Percentiles rank a stretch among this genome's conserved stretches.
Evolutionary conservation across 2,329 filamentous ascomycete species (phyloP).

Genomic region (Plenodomus biglobosus): DNA sequence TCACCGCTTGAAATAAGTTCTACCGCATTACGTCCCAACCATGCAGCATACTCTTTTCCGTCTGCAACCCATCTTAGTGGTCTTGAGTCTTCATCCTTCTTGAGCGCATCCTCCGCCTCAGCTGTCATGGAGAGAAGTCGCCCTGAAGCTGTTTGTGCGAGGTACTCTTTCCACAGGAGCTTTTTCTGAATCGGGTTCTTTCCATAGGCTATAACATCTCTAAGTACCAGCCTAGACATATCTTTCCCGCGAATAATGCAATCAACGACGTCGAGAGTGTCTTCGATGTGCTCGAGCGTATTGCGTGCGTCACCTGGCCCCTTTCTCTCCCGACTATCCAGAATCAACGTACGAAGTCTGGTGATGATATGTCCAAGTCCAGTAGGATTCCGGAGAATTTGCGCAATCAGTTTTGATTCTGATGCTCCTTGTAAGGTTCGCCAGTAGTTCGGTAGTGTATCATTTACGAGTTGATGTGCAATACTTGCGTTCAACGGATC

Average conservation of each 20-base stretch:
- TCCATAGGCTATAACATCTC: slow-evolving; percentile 47
- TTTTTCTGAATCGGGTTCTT: slow-evolving; percentile 50
- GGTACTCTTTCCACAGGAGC: slow-evolving; percentile 64
- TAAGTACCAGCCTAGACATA: slow-evolving; percentile 49
- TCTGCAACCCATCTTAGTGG: slow-evolving; percentile 62
- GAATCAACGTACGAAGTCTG: slow-evolving; percentile 65
- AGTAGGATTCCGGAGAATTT: slow-evolving; percentile 70
- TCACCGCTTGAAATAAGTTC: slow-evolving; percentile 48
- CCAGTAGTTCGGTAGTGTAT: slow-evolving; percentile 85
- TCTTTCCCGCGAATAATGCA: slow-evolving; percentile 49
- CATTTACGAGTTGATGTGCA: slow-evolving; percentile 70
- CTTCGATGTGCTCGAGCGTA: slow-evolving; percentile 37
- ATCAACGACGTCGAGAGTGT: slow-evolving; percentile 49
- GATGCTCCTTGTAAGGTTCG: slow-evolving; percentile 21
- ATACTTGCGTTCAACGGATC: slow-evolving; percentile 72
- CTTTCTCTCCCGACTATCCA: slow-evolving; percentile 40
- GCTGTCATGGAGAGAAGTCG: slow-evolving; percentile 60
- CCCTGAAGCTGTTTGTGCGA: slow-evolving; percentile 61
- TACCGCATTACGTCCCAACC: slow-evolving; percentile 69
- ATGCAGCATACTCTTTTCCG: slow-evolving; percentile 65
- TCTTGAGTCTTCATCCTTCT: slow-evolving; percentile 29
- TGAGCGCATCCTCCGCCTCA: slow-evolving; percentile 59
- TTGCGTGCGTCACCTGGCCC: slow-evolving; percentile 33
- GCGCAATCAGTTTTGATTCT: slow-evolving; percentile 53
- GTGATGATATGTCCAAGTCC: slow-evolving; percentile 76